Conservation (phyloP, 139 green algal genomes). For the Chlorella sorokiniana region DNA sequence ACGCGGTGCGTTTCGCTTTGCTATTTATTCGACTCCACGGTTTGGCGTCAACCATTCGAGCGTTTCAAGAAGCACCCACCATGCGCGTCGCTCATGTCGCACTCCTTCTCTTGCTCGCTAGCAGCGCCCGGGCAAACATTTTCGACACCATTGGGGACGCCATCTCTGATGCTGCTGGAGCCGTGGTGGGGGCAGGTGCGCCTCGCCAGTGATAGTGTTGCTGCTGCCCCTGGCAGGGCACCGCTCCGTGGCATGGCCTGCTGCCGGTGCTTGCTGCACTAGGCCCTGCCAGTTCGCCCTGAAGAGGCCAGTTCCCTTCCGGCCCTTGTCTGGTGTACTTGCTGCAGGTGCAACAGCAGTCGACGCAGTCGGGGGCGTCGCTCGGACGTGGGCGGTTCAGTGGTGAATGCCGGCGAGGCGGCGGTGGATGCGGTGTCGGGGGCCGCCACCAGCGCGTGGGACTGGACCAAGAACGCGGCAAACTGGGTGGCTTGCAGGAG, state of each 20-base stretch:
- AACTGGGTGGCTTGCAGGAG: constrained; percentile 5
- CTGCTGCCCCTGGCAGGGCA: no score
- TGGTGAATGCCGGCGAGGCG: neutral
- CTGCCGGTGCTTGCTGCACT: no score
- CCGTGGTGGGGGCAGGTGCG: no score
- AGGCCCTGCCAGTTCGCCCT: no score
- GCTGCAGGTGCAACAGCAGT: neutral
- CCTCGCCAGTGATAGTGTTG: no score
- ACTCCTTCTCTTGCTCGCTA: no score
- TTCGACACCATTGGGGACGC: neutral
- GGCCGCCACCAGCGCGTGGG: neutral
- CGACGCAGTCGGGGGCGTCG: neutral
- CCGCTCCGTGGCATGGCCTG: no score
- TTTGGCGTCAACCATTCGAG: neutral
- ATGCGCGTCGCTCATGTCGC: neutral
- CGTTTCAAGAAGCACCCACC: no score
- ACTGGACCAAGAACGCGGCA: neutral
- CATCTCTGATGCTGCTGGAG: neutral
- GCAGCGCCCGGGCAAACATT: neutral
- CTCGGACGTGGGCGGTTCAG: neutral
- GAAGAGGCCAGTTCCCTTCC: no score
- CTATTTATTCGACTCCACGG: neutral
- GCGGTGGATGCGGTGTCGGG: neutral
- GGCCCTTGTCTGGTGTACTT: no score
- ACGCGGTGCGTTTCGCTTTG: neutral